phyloP scores from a whole-genome alignment of 1,284 basidiomycete genomes.

The Moniliella sp. region DNA sequence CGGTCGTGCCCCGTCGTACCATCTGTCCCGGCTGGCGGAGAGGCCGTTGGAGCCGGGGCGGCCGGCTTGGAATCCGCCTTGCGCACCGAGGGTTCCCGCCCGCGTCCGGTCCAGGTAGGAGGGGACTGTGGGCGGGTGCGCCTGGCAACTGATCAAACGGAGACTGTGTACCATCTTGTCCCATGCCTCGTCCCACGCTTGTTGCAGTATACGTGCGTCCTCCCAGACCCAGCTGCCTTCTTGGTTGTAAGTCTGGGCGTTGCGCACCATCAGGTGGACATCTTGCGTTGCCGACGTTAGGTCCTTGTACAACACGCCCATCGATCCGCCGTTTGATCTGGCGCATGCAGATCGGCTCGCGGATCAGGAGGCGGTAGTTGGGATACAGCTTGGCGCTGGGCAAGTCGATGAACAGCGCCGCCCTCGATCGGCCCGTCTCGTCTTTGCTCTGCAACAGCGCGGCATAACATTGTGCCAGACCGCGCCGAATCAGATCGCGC shows the following conservation, averaged over 20 bases:
- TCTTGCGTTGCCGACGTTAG: constrained; percentile 54
- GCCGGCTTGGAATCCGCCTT: too few species aligned
- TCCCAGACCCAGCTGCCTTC: constrained; percentile 73
- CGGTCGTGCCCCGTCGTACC: too few species aligned
- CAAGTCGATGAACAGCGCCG: constrained; percentile 43
- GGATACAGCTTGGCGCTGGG: too few species aligned
- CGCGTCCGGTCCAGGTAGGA: too few species aligned
- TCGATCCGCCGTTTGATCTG: constrained; percentile 63
- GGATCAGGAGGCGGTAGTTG: constrained; percentile 1
- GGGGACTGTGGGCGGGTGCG: too few species aligned
- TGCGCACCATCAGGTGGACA: constrained; percentile 70
- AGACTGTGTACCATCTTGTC: too few species aligned
- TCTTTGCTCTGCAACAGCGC: constrained; percentile 19
- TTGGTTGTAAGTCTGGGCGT: constrained; percentile 45
- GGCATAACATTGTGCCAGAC: neutral
- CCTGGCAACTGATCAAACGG: too few species aligned
- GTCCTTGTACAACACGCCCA: constrained; percentile 53
- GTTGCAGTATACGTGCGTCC: too few species aligned
- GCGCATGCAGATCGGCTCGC: constrained; percentile 60
- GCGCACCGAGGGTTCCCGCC: too few species aligned
- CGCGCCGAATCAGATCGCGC: neutral
- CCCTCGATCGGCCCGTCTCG: constrained; percentile 49
- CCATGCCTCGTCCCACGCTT: too few species aligned
- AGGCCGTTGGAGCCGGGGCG: too few species aligned
- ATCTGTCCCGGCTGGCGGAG: too few species aligned